Base-by-base conservation (phyloP, 768 basidiomycete genomes). In the Boletus vinaceobasis region DNA sequence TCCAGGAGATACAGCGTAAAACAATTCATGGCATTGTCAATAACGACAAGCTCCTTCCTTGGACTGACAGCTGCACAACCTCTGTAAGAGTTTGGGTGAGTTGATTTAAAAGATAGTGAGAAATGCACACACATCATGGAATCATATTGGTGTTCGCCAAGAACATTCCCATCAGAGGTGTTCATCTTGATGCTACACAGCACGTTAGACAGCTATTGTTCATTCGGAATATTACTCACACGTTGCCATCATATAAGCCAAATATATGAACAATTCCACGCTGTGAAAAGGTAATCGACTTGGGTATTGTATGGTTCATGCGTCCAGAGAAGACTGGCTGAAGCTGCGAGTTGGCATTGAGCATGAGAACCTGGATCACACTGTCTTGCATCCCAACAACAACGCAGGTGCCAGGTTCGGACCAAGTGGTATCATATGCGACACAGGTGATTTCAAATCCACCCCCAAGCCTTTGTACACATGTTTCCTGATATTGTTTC, bases 401-500 rank as follows among this genome's bases (percentile, higher is more conserved):
- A 42, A 58, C 9, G 7, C 27, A 14, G 17, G 49, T 29, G 3
- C 38, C 37, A 6, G 29, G 38, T 15, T 49, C 14, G 1, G 48
- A 39, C 48, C 48, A 55, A 31, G 37, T 13, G 2, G 37, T 21
- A 46, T 57, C 49, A 19, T 29, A 47, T 5, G 56, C 7, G 17
- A 60, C 3, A 11, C 52, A 60, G 17, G 56, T 57, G 21, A 60
- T 53, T 39, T 60, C 48, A 23, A 57, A 49, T 4, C 59, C 52
- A 1, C 26, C 42, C 4, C 59, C 52, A 7, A 60, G 57, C 9
- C 53, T 35, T 29, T 21, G 33, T 17, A 27, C 21, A 10, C 59
- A 60, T 7, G 58, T 55, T 33, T 60, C 46, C 33, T 60, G 59
- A 43, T 36, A 60, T 4, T 40, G 29, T 38, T 40, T 57, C 53